Evolutionary conservation across 371 early-diverging fungal genomes (phyloP), one percentile per base, ranked within the genome.

Genomic region (Scutellospora calospora): DNA sequence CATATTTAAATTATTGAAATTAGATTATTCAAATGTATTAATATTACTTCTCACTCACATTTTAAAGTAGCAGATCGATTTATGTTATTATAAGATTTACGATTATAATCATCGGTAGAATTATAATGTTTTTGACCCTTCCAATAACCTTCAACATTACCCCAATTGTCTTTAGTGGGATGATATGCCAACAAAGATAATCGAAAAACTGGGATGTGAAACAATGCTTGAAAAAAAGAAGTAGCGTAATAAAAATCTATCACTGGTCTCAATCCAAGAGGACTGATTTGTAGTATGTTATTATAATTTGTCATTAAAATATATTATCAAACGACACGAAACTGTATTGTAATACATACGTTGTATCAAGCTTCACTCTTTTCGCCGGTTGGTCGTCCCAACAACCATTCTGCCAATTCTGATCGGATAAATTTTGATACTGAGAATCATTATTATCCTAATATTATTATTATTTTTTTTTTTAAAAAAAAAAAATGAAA

Each of bases 171-270:
- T 55, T 66, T 38, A 8, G 80, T 71, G 31, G 80, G 80, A 16
- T 57, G 69, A 59, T 31, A 79, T 55, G 54, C 54, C 59, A 79
- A 63, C 41, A 79, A 25, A 25, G 60, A 33, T 29, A 57, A 33
- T 25, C 80, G 68, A 57, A 79, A 68, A 27, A 79, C 25, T 11
- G 80, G 80, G n/a, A 79, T 57, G 51, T 79, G 80, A 71, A 79
- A 79, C 31, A 79, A 66, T 16, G 80, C 80, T 79, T 71, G 80
- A 55, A 79, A 27, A 38, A 79, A 35, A 45, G 51, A 52, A 51
- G 31, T 57, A 14, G 71, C 71, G 31, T 27, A 79, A 57, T 71
- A 22, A 55, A 35, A 31, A n/a, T 55, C 12, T 3, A 5, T 6
- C 12, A 25, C 22, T 22, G 80, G 33, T 38, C 25, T 68, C 31